Base-by-base conservation (phyloP, 331 rosid genomes). In the Acacia pycnantha region DNA sequence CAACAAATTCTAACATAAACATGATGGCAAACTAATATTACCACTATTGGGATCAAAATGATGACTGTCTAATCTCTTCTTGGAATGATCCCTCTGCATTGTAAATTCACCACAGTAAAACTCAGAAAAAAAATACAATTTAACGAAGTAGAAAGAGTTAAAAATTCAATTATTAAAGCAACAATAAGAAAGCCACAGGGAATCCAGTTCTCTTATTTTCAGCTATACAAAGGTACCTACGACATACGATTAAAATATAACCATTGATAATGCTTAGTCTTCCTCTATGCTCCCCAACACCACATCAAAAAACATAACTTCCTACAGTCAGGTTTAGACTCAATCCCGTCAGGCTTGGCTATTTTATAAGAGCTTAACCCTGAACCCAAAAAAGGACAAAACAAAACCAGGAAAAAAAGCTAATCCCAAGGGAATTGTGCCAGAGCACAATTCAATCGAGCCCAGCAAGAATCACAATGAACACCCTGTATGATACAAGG, bases 1-100 rank as follows among this genome's bases (percentile, higher is more conserved):
- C 47, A 56, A 58, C 41, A 82, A 74, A 33, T 40, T 71, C 64
- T n/a, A 72, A 77, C 73, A 73, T 74, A 29, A 73, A 50, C 70
- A 35, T 61, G 29, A 47, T 67, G 37, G 77, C 3, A 47, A 74
- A 83, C 53, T 70, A 21, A 56, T 53, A 54, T 79, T 92, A 94
- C 98, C 98, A 80, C 91, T 90, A 84, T 94, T 94, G 37, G 95
- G 88, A 37, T 94, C 99, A 85, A 86, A 91, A 78, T 90, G 89
- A 83, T 92, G 90, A 86, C 84, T 81, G 22, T 94, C 99, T 86
- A 73, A 76, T 87, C 99, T 90, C 97, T 84, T 94, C 86, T 89
- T 92, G 41, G 91, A 82, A 83, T 86, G 85, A 86, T 97, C 98
- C 89, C 93, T 90, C 99, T 97, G 97, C 90, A 91, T 22, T 62